Conservation (phyloP, 768 basidiomycete species). For the Pleurotus sapidus region DNA sequence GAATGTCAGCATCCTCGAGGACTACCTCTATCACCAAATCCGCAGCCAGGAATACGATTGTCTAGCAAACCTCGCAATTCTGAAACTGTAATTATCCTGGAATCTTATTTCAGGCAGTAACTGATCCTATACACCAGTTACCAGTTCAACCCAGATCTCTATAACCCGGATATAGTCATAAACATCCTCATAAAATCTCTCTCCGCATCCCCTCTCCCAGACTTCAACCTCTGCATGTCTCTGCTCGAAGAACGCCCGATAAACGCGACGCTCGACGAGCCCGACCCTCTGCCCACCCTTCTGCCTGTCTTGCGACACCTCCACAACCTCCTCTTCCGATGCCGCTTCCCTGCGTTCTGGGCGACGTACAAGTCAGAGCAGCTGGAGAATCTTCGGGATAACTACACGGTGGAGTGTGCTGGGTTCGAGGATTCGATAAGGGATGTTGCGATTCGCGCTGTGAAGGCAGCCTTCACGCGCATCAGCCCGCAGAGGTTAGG, state of each 20-base stretch:
- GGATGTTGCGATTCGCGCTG: slow-evolving; percentile 72
- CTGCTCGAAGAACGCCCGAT: slow-evolving; percentile 76
- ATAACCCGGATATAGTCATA: slow-evolving; percentile 90
- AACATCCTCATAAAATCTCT: slow-evolving; percentile 94
- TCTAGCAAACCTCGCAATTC: slow-evolving; percentile 90
- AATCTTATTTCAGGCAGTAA: background rate
- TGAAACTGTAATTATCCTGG: slow-evolving; percentile 65
- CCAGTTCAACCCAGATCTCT: slow-evolving; percentile 93
- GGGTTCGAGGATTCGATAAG: slow-evolving; percentile 86
- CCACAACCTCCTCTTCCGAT: slow-evolving; percentile 71
- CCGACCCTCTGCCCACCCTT: slow-evolving; percentile 73
- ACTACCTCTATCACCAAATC: slow-evolving; percentile 95
- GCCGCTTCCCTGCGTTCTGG: slow-evolving; percentile 91
- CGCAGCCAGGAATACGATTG: slow-evolving; percentile 90
- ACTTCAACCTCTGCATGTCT: slow-evolving; percentile 93
- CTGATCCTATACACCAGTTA: slow-evolving; percentile 48
- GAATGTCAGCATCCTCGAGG: slow-evolving; percentile 91
- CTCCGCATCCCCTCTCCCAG: slow-evolving; percentile 80
- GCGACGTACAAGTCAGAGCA: slow-evolving; percentile 64
- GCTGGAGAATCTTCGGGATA: slow-evolving; percentile 72
- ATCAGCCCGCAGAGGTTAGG: slow-evolving; percentile 67
- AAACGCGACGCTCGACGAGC: slow-evolving; percentile 63
- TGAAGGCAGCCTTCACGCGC: slow-evolving; percentile 74
- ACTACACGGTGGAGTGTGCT: slow-evolving; percentile 80
- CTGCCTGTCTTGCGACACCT: slow-evolving; percentile 68